Evolutionary conservation across 768 basidiomycete genomes (phyloP), one percentile per base, ranked within the genome.

Genomic region (Pilatotrama ljubarskyi): DNA sequence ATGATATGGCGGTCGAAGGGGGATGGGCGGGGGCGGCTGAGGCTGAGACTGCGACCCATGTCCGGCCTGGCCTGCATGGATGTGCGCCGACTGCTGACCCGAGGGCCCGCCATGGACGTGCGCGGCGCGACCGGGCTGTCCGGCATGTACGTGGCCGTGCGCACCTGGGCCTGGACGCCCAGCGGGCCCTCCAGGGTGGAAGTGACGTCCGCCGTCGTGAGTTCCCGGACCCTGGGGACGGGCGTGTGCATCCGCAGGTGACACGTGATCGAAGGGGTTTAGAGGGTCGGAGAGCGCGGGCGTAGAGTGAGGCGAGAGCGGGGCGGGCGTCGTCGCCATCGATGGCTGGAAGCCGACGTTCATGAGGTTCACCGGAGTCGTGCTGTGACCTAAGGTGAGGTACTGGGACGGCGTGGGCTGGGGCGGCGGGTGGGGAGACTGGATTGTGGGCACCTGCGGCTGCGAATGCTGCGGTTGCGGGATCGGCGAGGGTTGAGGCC

Each of bases 1-100:
- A 14, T 81, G 73, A 68, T 86, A 90, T 17, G 86, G 82, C n/a
- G 84, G 74, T 54, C 80, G 84, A 26, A 88, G 74, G 2, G 80
- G 76, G 35, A 84, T 76, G 5, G 80, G 51, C 50, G 47, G 60
- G 3, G 65, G 62, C 14, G 59, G 64, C 41, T 37, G 64, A 9
- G 63, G 63, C 35, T 44, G 59, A 22, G 17, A 46, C 44, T 36
- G 63, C 37, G 41, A 54, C 17, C 3, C 65, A 11, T 51, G 42
- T 7, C 46, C 40, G 44, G 61, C 47, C 40, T 48, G 48, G 18
- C 57, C 43, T 29, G 37, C 18, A 49, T 61, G 58, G 4, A 60
- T 35, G 52, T 51, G 41, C 5, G 62, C 43, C 1, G 55, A 46
- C 13, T 48, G 54, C 13, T 48, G 54, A 1, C 54, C 55, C 10